A percentile compares a stretch with the other conserved stretches of the same genome.
phyloP scores from a whole-genome alignment of 2,329 filamentous ascomycete species.

The Talaromyces funiculosus region DNA sequence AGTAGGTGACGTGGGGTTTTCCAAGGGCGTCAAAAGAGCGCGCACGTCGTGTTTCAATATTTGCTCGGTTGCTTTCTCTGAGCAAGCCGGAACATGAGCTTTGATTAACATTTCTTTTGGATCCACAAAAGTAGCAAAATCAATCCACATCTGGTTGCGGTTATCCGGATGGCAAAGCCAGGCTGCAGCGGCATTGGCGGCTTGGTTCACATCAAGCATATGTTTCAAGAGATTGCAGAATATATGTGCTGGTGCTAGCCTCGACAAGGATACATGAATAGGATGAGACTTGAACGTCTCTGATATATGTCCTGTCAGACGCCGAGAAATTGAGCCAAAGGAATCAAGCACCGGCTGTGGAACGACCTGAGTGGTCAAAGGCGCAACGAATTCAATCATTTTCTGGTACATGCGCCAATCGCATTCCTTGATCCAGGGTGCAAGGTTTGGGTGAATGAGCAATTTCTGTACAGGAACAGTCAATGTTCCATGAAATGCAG shows the following conservation, averaged over 20 bases:
- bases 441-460: constrained; percentile 72
- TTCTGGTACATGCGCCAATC: constrained; percentile 95
- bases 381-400: constrained; percentile 87
- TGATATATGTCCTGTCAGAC: constrained; percentile 72
- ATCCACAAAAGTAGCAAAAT: constrained; percentile 54
- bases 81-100: constrained; percentile 37
- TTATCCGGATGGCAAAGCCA: constrained; percentile 86
- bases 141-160: constrained; percentile 89
- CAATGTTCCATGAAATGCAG: constrained; percentile 90
- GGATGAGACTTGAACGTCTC: constrained; percentile 83
- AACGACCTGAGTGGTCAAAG: constrained; percentile 84
- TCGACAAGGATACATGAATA: constrained; percentile 76
- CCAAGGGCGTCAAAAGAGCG: constrained; percentile 38
- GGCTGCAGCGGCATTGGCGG: constrained; percentile 88
- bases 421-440: constrained; percentile 90
- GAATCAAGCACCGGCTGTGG: constrained; percentile 83
- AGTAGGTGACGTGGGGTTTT: constrained; percentile 26
- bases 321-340: constrained; percentile 77
- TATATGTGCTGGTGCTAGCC: constrained; percentile 78
- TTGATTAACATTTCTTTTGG: constrained; percentile 37
- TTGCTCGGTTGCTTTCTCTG: constrained; percentile 29
- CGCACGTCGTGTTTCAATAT: constrained; percentile 43
- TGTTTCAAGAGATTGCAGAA: constrained; percentile 84
- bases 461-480: constrained; percentile 96
- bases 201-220: constrained; percentile 83